Base-by-base conservation (phyloP, 345 rosid genomes). In the Camelina sativa region DNA sequence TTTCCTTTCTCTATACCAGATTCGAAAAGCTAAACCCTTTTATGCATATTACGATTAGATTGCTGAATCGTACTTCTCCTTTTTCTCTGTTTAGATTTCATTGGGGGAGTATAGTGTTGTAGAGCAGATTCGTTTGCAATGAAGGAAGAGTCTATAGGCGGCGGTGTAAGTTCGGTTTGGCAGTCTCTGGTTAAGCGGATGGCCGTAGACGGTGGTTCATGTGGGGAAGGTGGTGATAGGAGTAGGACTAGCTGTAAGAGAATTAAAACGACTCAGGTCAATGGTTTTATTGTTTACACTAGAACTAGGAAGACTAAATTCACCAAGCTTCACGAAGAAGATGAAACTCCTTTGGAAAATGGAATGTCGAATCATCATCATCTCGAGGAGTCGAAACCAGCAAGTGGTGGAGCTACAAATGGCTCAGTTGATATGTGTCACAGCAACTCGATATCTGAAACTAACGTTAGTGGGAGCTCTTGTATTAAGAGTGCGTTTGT, bases 241-340 rank as follows among this genome's bases (percentile, higher is more conserved):
- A 79, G 63, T 65, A 79, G 76, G 65, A 79, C 60, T 67, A 64
- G 85, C 12, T 77, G 78, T 76, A 89, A 89, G 85, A 80, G 92
- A 66, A 75, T 83, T 67, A 91, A 82, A 77, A 80, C 78, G 71
- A 80, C 83, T 63, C 75, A 85, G 67, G 89, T 86, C 32, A 88
- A 88, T 87, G 90, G 96, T 59, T 80, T 75, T 54, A 86, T 89
- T 59, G 98, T 93, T 53, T 93, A 93, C 61, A 84, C 90, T 65
- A 86, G 98, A 76, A 79, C 80, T 55, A 84, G 79, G 69, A 88
- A 72, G 76, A 63, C 71, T 62, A 76, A 76, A 70, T 48, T 63
- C 66, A 12, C 35, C 5, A 65, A 77, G 65, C 64, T 73, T 40
- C 58, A 75, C 32, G 65, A 65, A 57, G 34, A 57, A 74, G 76